Evolutionary conservation across 2,329 filamentous ascomycete species (phyloP).

Genomic region (Colletotrichum tamarilloi): DNA sequence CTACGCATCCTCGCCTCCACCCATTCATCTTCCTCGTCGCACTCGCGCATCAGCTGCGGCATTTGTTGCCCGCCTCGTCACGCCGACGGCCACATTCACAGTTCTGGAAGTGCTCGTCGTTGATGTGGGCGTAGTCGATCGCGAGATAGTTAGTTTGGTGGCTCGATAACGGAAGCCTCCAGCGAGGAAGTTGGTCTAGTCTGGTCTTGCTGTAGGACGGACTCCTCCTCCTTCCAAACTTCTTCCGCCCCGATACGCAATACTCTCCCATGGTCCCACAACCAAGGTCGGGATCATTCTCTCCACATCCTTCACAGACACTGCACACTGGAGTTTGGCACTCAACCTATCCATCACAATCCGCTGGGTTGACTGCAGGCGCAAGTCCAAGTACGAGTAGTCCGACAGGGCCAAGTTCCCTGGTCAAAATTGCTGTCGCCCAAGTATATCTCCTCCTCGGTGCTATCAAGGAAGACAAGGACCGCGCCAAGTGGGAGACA

Average conservation of each 20-base stretch:
- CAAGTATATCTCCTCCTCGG: conserved; percentile 95
- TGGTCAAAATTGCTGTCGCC: conserved; percentile 94
- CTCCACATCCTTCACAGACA: conserved; percentile 69
- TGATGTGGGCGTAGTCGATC: conserved; percentile 12
- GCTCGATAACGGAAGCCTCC: conserved; percentile 18
- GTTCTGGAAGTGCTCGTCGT: conserved; percentile 1
- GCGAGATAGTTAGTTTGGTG: conserved; percentile 12
- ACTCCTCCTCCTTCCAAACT: conserved; percentile 26
- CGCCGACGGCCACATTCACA: not conserved
- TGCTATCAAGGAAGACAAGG: conserved; percentile 94
- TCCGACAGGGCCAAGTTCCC: conserved; percentile 71
- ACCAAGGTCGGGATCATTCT: conserved; percentile 73
- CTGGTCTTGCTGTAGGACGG: conserved; percentile 28
- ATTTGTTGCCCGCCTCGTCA: not conserved
- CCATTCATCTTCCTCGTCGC: not conserved
- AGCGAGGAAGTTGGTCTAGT: conserved; percentile 21
- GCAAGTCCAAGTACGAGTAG: conserved; percentile 72
- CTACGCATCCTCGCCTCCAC: not conserved
- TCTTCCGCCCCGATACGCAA: conserved; percentile 6
- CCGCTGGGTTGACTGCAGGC: conserved; percentile 68
- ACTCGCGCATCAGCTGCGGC: not conserved
- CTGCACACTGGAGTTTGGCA: conserved; percentile 67
- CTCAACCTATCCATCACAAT: conserved; percentile 67
- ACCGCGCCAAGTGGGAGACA: conserved; percentile 88
- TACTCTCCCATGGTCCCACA: conserved; percentile 64